These are phyloP conservation scores for Colletotrichum acutatum DNA, from an alignment of 2,329 filamentous ascomycete genomes.

Conservation along the genomic window DNA sequence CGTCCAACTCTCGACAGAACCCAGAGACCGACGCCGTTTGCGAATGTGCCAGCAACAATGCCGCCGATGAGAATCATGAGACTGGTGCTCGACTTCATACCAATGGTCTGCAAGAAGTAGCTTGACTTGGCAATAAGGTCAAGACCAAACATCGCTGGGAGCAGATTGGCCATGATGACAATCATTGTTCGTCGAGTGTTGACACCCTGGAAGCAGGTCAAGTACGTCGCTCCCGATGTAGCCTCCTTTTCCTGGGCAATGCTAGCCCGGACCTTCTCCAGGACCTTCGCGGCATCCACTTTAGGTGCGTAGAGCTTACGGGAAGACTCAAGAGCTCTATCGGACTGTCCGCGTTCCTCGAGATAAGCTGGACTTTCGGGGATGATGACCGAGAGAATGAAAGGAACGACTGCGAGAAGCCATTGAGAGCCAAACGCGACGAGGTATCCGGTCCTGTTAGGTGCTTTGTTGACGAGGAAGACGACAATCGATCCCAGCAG, in stretches of 20 bases:
- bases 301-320: slow-evolving; percentile 38
- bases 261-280: slow-evolving; percentile 39
- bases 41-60: slow-evolving; percentile 54
- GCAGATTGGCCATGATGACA: slow-evolving; percentile 51
- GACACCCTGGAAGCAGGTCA: slow-evolving; percentile 54
- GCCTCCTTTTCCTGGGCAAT: slow-evolving; percentile 55
- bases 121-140: slow-evolving; percentile 53
- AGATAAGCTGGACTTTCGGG: slow-evolving; percentile 43
- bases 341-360: slow-evolving; percentile 35
- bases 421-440: slow-evolving; percentile 42
- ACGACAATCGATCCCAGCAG: slow-evolving; percentile 41
- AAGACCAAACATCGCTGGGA: slow-evolving; percentile 57
- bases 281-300: slow-evolving; percentile 24
- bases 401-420: slow-evolving; percentile 36
- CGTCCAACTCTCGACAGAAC: slow-evolving; percentile 52
- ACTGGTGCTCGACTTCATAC: slow-evolving; percentile 42
- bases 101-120: slow-evolving; percentile 50
- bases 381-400: slow-evolving; percentile 40
- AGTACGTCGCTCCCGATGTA: slow-evolving; percentile 46
- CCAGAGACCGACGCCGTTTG: slow-evolving; percentile 56
- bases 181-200: slow-evolving; percentile 54
- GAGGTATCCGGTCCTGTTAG: slow-evolving; percentile 38
- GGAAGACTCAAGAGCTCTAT: slow-evolving; percentile 36
- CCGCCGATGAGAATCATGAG: slow-evolving; percentile 57
- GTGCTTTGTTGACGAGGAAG: slow-evolving; percentile 38